phyloP scores from a whole-genome alignment of 345 rosid genomes.

The Geranium brycei region DNA sequence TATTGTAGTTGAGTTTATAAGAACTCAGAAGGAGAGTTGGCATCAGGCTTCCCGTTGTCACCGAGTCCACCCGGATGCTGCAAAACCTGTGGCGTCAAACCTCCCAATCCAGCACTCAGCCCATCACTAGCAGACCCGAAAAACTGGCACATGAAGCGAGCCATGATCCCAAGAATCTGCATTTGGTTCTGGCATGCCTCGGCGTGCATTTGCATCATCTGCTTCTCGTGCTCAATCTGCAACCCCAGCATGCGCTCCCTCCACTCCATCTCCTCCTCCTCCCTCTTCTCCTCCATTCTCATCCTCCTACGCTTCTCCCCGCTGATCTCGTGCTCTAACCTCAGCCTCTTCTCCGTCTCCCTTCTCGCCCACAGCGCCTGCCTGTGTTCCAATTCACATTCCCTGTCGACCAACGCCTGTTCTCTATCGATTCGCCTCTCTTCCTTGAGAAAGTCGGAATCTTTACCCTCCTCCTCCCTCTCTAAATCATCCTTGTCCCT shows the following conservation, averaged over 20 bases:
- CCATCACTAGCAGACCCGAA: conserved; percentile 47
- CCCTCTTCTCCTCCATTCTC: conserved; percentile 48
- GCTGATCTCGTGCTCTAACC: conserved; percentile 33
- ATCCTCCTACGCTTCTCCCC: conserved; percentile 43
- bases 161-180: conserved; percentile 60
- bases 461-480: conserved; percentile 31
- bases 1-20: conserved; percentile 11
- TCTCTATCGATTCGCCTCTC: conserved; percentile 20
- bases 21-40: conserved; percentile 65
- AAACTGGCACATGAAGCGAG: conserved; percentile 51
- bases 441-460: conserved; percentile 29
- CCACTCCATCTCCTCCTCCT: conserved; percentile 80
- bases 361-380: conserved; percentile 32
- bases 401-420: conserved; percentile 33
- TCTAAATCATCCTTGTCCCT: conserved; percentile 29
- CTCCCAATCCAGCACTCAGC: conserved; percentile 37
- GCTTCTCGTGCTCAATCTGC: conserved; percentile 65
- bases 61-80: conserved; percentile 50
- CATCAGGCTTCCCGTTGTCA: conserved; percentile 45
- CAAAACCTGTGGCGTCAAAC: conserved; percentile 48
- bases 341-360: conserved; percentile 32
- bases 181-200: conserved; percentile 65
- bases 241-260: conserved; percentile 42
- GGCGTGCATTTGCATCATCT: conserved; percentile 59
- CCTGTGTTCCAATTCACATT: conserved; percentile 43